Base-by-base conservation (phyloP, 768 basidiomycete species). In the Rhodosporidiobolus sp. region DNA sequence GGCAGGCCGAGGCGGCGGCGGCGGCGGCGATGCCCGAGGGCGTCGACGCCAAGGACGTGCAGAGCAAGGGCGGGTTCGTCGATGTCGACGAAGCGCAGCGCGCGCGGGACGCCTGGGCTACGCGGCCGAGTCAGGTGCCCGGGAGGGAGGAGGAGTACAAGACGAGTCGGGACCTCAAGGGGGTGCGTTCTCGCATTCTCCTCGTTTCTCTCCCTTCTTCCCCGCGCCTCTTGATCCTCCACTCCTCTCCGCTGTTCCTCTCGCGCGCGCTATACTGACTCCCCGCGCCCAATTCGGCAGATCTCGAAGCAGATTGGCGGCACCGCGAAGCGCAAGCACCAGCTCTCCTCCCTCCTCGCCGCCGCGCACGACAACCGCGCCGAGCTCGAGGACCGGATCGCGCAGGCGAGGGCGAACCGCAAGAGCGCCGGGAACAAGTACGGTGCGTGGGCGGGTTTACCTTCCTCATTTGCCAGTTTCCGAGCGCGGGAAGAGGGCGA, bases 341-440 rank as follows among this genome's bases (percentile, higher is more conserved):
- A 94, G 76, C 80, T 94, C 60, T 86, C 90, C 10, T 90, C 91
- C 0, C 83, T 94, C 65, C 84, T 94, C 55, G 88, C 86, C 52
- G 90, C 93, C 67, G 92, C 92, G 1, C 92, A 91, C 78, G 81
- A 87, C 79, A 93, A 93, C 78, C 87, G 91, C 45, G 91, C 91
- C 64, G 87, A 86, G 0, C 77, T 94, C 73, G 92, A 94, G 79
- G 91, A 92, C 70, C 87, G 82, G 82, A 91, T 93, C 75, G 91
- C 92, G 0, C 87, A 91, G 80, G 91, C 88, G 4, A 85, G 88
- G 72, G 84, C 89, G 72, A 93, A 93, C 78, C 85, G 91, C 72
- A 93, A 93, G 80, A 90, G 92, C 78, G 91, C 92, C 0, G 92
- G 92, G 17, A 92, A 91, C 81, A 94, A 93, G 85, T 93, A 94